Conservation (phyloP, 2,329 filamentous ascomycete genomes). For the Fusarium chuoi region DNA sequence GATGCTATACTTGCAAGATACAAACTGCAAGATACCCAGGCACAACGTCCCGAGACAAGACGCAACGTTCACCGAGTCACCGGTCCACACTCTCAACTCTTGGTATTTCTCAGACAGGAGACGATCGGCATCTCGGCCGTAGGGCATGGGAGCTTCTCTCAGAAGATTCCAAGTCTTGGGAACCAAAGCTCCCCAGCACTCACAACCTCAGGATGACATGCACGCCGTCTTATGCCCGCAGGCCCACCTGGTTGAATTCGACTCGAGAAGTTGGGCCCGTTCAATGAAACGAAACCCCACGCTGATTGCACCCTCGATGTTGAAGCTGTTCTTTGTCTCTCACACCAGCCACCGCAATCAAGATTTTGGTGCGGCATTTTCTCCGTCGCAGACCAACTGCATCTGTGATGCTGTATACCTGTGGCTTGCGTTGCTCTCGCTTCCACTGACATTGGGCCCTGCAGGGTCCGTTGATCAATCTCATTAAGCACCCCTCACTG, state of each 20-base stretch:
- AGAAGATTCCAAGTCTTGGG: constrained; percentile 7
- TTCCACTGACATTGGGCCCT: constrained; percentile 18
- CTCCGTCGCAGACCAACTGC: not conserved
- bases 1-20: not conserved
- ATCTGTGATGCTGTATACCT: not conserved
- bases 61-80: constrained; percentile 29
- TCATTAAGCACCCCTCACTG: constrained; percentile 33
- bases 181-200: constrained; percentile 15
- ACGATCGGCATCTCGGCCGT: constrained; percentile 34
- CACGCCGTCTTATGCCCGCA: constrained; percentile 28
- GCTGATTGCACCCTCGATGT: not conserved
- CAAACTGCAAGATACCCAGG: not conserved
- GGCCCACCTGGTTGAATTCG: constrained; percentile 17
- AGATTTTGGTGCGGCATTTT: constrained; percentile 33
- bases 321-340: not conserved
- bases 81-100: constrained; percentile 22
- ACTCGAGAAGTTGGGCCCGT: constrained; percentile 4
- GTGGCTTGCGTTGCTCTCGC: constrained; percentile 23
- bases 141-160: constrained; percentile 1
- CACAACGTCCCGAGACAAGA: constrained; percentile 12
- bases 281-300: constrained; percentile 11
- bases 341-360: constrained; percentile 17
- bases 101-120: constrained; percentile 28
- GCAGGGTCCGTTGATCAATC: constrained; percentile 41
- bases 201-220: constrained; percentile 30